These are phyloP conservation scores for Musa itinerans DNA, from an alignment of 176 grass and related monocot genomes.

Conservation along the genomic window DNA sequence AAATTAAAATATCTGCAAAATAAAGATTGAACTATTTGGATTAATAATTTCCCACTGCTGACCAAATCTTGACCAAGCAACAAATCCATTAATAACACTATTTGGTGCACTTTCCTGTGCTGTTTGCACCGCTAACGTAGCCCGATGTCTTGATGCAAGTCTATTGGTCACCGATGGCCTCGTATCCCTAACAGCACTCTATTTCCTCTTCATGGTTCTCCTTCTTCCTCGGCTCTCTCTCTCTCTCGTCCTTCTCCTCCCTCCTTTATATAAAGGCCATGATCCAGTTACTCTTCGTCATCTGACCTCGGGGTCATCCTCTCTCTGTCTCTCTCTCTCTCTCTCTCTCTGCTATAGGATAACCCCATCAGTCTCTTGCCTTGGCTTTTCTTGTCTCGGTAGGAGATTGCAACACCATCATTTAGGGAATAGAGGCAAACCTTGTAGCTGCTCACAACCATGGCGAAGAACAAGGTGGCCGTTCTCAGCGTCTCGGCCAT, in stretches of 20 bases:
- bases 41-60: no score
- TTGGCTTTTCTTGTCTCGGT: not conserved
- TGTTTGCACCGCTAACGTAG: no score
- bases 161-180: no score
- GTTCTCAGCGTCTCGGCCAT: constrained; percentile 35
- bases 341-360: not conserved
- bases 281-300: no score
- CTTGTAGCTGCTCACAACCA: not conserved
- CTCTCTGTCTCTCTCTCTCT: not conserved
- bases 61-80: no score
- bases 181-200: no score
- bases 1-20: no score
- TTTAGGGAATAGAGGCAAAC: not conserved
- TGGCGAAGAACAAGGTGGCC: constrained; percentile 18
- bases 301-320: not conserved
- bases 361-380: not conserved
- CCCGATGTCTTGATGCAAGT: no score
- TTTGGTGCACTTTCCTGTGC: no score
- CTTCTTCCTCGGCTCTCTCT: not conserved
- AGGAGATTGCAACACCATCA: not conserved
- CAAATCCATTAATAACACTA: no score
- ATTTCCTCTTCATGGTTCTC: not conserved
- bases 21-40: no score
- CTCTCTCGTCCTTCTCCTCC: not conserved
- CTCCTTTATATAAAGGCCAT: not conserved